phyloP scores from a whole-genome alignment of 768 basidiomycete genomes.

The Termitomyces sp. region DNA sequence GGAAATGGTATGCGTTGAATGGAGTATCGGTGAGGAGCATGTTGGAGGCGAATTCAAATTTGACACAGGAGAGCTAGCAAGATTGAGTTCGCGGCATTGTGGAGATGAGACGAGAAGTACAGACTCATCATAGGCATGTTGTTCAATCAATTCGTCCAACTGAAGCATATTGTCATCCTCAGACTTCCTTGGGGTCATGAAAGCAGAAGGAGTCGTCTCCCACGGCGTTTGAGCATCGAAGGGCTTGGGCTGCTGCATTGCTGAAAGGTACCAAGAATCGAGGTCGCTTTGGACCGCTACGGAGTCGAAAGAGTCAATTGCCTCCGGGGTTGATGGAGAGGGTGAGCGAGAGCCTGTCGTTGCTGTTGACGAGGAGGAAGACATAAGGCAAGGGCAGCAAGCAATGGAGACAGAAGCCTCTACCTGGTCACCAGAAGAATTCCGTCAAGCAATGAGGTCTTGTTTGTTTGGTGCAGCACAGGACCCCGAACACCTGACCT shows the following conservation, averaged over 20 bases:
- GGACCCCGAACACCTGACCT: conserved; percentile 7
- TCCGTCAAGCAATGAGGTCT: conserved; percentile 5
- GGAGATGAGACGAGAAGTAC: conserved; percentile 21
- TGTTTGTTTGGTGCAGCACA: conserved; percentile 8
- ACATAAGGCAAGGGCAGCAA: conserved; percentile 31
- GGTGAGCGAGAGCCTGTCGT: conserved; percentile 61
- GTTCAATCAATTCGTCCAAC: conserved; percentile 69
- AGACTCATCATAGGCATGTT: conserved; percentile 73
- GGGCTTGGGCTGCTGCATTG: conserved; percentile 33
- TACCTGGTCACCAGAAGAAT: neutral
- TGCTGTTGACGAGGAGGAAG: conserved; percentile 57
- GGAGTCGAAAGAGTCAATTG: conserved; percentile 46
- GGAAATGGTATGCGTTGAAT: conserved; percentile 16
- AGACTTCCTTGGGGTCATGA: conserved; percentile 35
- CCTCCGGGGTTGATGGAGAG: conserved; percentile 66
- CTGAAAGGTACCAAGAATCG: conserved; percentile 55
- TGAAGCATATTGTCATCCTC: conserved; percentile 54
- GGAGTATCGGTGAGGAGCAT: conserved; percentile 25
- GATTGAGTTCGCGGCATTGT: conserved; percentile 8
- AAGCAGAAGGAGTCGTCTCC: conserved; percentile 34
- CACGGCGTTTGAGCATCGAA: conserved; percentile 33
- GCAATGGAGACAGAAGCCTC: neutral
- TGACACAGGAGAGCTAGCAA: conserved; percentile 28
- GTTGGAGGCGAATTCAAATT: conserved; percentile 23
- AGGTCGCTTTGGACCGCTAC: conserved; percentile 40